These are phyloP conservation scores for Suillus cothurnatus DNA, from an alignment of 768 basidiomycete genomes.

Conservation along the genomic window DNA sequence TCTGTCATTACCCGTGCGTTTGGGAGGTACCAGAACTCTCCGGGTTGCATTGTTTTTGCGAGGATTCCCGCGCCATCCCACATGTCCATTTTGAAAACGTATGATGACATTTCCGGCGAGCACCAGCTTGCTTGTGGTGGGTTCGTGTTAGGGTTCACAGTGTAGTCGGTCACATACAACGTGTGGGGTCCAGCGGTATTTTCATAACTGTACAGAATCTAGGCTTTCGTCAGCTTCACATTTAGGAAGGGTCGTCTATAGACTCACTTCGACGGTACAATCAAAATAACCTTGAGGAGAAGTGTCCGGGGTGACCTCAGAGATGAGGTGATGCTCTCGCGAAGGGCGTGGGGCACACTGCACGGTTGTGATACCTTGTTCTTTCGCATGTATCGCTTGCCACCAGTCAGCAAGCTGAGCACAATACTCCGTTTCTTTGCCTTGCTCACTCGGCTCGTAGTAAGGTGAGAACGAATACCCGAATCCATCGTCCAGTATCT, in stretches of 20 bases:
- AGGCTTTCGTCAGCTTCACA: neutral
- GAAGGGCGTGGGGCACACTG: conserved; percentile 8
- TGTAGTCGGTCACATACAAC: conserved; percentile 71
- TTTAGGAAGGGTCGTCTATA: neutral
- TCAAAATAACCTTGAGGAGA: conserved; percentile 56
- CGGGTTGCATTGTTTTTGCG: conserved; percentile 46
- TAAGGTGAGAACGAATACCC: too few relatives aligned
- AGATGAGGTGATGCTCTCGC: conserved; percentile 50
- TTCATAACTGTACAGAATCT: conserved; percentile 53
- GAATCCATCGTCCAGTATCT: too few relatives aligned
- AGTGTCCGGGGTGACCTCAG: conserved; percentile 48
- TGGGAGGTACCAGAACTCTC: conserved; percentile 52
- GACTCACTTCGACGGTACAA: conserved; percentile 60
- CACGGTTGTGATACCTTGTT: conserved; percentile 18
- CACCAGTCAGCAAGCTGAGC: conserved; percentile 52
- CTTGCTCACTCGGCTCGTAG: conserved; percentile 37
- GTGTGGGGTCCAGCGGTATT: conserved; percentile 42
- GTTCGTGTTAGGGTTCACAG: conserved; percentile 39
- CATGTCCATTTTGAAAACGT: conserved; percentile 56
- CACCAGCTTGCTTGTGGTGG: conserved; percentile 49
- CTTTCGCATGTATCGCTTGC: conserved; percentile 34
- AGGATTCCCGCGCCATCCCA: conserved; percentile 53
- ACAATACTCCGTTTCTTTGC: conserved; percentile 46
- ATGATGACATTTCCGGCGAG: conserved; percentile 43
- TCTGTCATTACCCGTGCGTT: conserved; percentile 51